These are phyloP conservation scores for Trichoderma semiorbis DNA, from an alignment of 2,329 filamentous ascomycete genomes.

Conservation along the genomic window DNA sequence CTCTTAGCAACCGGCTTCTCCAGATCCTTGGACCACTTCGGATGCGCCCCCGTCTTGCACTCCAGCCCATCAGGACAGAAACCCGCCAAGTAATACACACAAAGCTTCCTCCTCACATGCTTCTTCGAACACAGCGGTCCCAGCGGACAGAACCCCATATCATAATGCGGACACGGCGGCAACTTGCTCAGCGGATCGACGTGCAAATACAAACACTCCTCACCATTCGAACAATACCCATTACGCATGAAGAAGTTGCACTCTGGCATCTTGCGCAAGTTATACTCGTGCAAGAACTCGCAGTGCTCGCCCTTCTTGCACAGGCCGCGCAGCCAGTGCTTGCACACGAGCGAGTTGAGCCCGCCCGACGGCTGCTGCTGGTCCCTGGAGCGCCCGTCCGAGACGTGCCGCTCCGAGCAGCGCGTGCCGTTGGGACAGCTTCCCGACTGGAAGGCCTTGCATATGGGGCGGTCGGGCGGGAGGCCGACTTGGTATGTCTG, in stretches of 20 bases:
- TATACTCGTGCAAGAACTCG: constrained; percentile 99
- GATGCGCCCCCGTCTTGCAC: constrained; percentile 79
- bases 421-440: constrained; percentile 81
- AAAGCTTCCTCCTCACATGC: constrained; percentile 78
- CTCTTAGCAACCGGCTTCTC: constrained; percentile 71
- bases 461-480: constrained; percentile 72
- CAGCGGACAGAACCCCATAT: constrained; percentile 89
- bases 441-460: constrained; percentile 80
- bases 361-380: constrained; percentile 43
- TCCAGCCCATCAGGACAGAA: constrained; percentile 82
- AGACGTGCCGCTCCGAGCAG: constrained; percentile 79
- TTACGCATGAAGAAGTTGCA: constrained; percentile 95
- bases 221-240: constrained; percentile 92
- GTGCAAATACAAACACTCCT: constrained; percentile 92
- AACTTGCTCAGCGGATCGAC: constrained; percentile 78
- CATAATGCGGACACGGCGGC: constrained; percentile 85
- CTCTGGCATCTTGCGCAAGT: constrained; percentile 95
- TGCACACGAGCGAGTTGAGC: constrained; percentile 87
- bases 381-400: constrained; percentile 51
- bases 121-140: constrained; percentile 85
- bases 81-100: constrained; percentile 82
- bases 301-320: constrained; percentile 97
- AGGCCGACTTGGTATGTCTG: constrained; percentile 82
- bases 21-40: constrained; percentile 73
- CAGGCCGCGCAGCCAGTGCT: constrained; percentile 94